A percentile compares a stretch with the other conserved stretches of the same genome.
Evolutionary conservation across 805 yeast species (phyloP).

Genomic region (Kodamaea leandrae): DNA sequence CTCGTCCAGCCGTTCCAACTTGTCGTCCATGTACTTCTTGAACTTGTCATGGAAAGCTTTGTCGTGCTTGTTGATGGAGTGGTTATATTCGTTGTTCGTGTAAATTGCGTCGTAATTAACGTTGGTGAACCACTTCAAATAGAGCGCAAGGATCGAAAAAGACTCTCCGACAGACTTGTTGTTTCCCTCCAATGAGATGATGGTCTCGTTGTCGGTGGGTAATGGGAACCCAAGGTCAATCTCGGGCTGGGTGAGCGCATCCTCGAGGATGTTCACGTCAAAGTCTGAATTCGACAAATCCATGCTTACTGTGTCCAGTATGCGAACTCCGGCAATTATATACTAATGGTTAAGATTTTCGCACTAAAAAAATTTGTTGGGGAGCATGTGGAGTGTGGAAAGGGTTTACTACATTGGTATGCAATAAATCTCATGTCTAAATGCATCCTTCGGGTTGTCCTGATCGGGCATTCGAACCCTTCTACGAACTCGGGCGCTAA

Average conservation of each 20-base stretch:
- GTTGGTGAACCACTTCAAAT: constrained; percentile 29
- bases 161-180: constrained; percentile 21
- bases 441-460: too few species aligned
- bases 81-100: constrained; percentile 31
- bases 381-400: constrained; percentile 7
- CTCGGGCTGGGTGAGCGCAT: constrained; percentile 29
- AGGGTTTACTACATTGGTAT: too few species aligned
- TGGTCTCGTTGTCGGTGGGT: constrained; percentile 35
- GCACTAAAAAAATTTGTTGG: constrained; percentile 10
- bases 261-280: constrained; percentile 39
- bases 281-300: constrained; percentile 20
- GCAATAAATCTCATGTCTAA: too few species aligned
- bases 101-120: constrained; percentile 31
- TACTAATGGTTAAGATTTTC: too few species aligned
- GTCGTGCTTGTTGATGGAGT: constrained; percentile 32
- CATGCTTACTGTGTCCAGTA: background rate
- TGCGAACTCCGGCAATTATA: background rate
- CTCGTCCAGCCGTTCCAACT: constrained; percentile 31
- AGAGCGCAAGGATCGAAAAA: constrained; percentile 28
- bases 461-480: too few species aligned
- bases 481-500: too few species aligned
- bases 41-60: constrained; percentile 27
- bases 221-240: constrained; percentile 37
- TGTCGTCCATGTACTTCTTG: constrained; percentile 30
- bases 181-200: constrained; percentile 29